Percentiles rank a stretch among this genome's conserved stretches.
Evolutionary conservation across 352 stramenopile species (phyloP).

Genomic region (Pythium biforme): DNA sequence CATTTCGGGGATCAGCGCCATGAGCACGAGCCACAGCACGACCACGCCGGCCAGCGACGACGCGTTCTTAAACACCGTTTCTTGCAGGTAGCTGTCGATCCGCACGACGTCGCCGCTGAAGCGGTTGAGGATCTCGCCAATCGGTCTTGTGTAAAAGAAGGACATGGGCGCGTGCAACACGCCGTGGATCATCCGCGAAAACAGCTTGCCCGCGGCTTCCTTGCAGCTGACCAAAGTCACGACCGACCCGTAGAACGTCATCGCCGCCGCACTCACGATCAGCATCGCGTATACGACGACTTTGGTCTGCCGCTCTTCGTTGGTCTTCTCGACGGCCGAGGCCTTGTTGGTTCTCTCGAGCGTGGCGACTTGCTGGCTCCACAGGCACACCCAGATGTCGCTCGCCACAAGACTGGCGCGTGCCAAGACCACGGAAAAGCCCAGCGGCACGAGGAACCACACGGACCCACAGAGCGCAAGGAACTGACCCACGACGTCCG

Average conservation of each 20-base stretch:
- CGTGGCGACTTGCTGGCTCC: constrained; percentile 18
- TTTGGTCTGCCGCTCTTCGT: constrained; percentile 14
- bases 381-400: constrained; percentile 30
- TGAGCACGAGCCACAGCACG: constrained; percentile 29
- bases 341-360: neutral
- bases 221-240: constrained; percentile 16
- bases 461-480: constrained; percentile 19
- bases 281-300: constrained; percentile 25
- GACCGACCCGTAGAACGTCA: constrained; percentile 25
- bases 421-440: constrained; percentile 10
- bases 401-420: constrained; percentile 16
- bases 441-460: constrained; percentile 24
- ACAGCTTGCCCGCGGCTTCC: constrained; percentile 17
- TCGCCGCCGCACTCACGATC: constrained; percentile 13
- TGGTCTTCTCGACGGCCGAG: neutral
- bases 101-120: constrained; percentile 35
- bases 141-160: constrained; percentile 35
- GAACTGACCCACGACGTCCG: constrained; percentile 6
- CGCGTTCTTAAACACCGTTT: constrained; percentile 14
- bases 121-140: constrained; percentile 39
- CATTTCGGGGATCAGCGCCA: constrained; percentile 44
- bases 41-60: constrained; percentile 15
- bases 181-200: constrained; percentile 16
- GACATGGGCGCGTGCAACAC: constrained; percentile 32
- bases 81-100: constrained; percentile 18